Base-by-base conservation (phyloP, 495 filamentous ascomycete genomes). In the Penicillium parvum region DNA sequence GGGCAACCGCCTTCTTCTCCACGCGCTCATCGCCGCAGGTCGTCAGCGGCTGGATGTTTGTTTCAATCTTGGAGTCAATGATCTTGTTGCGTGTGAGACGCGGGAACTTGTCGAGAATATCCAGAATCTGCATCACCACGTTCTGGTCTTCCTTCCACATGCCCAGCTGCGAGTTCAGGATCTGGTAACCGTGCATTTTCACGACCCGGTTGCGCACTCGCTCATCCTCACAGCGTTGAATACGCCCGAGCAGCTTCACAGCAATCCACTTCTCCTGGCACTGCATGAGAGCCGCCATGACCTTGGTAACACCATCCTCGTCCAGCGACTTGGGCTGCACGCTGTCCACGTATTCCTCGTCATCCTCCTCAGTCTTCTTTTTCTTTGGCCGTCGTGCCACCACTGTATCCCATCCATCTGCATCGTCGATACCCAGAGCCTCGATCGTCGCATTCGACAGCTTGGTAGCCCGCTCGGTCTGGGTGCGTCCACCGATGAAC, bases 251-350 rank as follows among this genome's bases (percentile, higher is more conserved):
- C 40, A 99, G 72, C 69, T 96, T 97, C 69, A 95, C 89, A 8
- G 87, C 86, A 61, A 99, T 96, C 94, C 94, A 99, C 55, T 96
- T 96, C 75, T 99, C 92, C 66, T 92, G 91, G 73, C 89, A 96
- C 64, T 96, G 91, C 79, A 95, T 87, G 45, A 99, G 83, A n/a
- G 89, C 85, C 5, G 90, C 88, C 91, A 99, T 97, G 64, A 99
- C 90, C 64, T 94, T 95, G 53, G 85, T 94, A 52, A 97, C 92
- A 41, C 85, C 88, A 46, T 85, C 77, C 63, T 95, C 89, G 47
- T 90, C 83, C 39, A 99, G 77, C 12, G 78, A 81, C 60, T 85
- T 90, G 42, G 88, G 83, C 64, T 90, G 78, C 20, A 94, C 76
- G 53, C 83, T 91, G 65, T 91, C 90, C 64, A 96, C 84, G 56